A percentile compares a stretch with the other conserved stretches of the same genome.
Evolutionary conservation across 2,329 filamentous ascomycete species (phyloP).

Genomic region (Beauveria medogensis): DNA sequence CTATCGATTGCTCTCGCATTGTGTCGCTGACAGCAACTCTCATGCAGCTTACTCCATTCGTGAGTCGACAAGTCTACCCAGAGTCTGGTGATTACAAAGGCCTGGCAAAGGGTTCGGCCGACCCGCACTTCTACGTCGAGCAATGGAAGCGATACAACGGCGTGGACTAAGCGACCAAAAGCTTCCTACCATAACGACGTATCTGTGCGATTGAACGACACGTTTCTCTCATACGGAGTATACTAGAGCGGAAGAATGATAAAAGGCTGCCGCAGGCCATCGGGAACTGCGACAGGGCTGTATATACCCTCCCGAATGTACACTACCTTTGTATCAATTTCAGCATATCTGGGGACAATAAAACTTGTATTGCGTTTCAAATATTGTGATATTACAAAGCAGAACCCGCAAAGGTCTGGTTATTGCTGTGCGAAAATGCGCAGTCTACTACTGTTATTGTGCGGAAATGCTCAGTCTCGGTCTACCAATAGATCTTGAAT

Average conservation of each 20-base stretch:
- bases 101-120: conserved; percentile 45
- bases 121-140: conserved; percentile 53
- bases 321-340: conserved; percentile 4
- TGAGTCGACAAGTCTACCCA: conserved; percentile 51
- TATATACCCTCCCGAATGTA: conserved; percentile 11
- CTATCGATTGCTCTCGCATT: neutral
- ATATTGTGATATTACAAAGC: neutral
- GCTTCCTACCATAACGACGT: neutral
- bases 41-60: conserved; percentile 68
- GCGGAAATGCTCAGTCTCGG: neutral
- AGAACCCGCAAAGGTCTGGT: neutral
- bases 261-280: neutral
- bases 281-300: conserved; percentile 17
- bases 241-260: neutral
- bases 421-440: neutral
- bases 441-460: neutral
- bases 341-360: neutral
- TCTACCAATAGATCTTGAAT: neutral
- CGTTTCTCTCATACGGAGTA: neutral
- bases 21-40: neutral
- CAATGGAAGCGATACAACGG: conserved; percentile 64
- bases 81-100: conserved; percentile 47
- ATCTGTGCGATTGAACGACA: conserved; percentile 2
- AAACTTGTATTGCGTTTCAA: neutral
- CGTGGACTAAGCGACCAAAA: conserved; percentile 34